phyloP scores from a whole-genome alignment of 768 basidiomycete species.

The Tephrocybe sp. region DNA sequence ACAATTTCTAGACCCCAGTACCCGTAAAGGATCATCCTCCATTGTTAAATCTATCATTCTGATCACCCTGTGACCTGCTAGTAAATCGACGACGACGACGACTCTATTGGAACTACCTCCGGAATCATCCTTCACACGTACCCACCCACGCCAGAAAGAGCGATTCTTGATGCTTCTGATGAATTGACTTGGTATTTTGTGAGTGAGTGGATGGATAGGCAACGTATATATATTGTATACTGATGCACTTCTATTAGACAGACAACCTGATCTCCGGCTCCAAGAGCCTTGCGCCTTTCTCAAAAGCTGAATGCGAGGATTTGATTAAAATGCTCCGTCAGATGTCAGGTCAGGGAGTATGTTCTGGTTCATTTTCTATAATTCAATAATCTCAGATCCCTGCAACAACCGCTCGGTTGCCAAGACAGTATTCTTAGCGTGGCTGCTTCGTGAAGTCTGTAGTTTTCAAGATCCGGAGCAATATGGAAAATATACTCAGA shows the following conservation, averaged over 20 bases:
- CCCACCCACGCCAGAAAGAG: constrained; percentile 36
- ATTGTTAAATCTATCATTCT: constrained; percentile 1
- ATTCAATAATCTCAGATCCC: constrained; percentile 24
- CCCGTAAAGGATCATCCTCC: constrained; percentile 20
- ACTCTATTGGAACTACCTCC: constrained; percentile 54
- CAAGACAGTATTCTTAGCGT: constrained; percentile 46
- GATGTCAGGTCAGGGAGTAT: constrained; percentile 27
- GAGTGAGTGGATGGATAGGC: constrained; percentile 6
- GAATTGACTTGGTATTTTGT: constrained; percentile 53
- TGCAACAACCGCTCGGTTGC: constrained; percentile 34
- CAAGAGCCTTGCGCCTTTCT: constrained; percentile 49
- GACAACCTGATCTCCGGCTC: constrained; percentile 50
- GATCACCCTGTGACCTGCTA: constrained; percentile 14
- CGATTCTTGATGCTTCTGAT: constrained; percentile 46
- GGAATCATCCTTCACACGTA: constrained; percentile 48
- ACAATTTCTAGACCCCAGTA: constrained; percentile 24
- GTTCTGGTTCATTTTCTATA: not conserved
- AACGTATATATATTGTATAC: not conserved
- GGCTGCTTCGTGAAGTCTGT: constrained; percentile 53
- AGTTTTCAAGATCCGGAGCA: constrained; percentile 46
- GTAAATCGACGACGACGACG: constrained; percentile 44
- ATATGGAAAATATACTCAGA: constrained; percentile 43
- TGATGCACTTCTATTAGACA: constrained; percentile 23
- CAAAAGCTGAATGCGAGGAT: constrained; percentile 54
- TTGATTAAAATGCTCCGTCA: constrained; percentile 39